These are phyloP conservation scores for Prunus kanzakura DNA, from an alignment of 306 rosid genomes.

Conservation along the genomic window DNA sequence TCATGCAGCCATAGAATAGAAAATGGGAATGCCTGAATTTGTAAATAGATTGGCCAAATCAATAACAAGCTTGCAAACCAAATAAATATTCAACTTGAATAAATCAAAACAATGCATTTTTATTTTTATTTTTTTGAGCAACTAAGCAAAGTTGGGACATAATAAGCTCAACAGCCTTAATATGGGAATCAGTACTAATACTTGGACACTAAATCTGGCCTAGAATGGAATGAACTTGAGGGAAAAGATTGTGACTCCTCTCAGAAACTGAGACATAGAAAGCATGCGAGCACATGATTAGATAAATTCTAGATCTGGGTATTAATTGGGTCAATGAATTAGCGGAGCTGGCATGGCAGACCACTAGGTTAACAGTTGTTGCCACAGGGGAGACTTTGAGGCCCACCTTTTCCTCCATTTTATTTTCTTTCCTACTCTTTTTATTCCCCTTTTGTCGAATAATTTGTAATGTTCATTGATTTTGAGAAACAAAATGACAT, in stretches of 20 bases:
- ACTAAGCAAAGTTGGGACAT: background rate
- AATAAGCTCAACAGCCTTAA: background rate
- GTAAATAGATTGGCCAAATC: background rate
- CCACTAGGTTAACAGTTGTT: background rate
- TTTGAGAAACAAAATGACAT: background rate
- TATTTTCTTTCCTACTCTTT: background rate
- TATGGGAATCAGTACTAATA: too few species aligned
- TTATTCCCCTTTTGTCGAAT: background rate
- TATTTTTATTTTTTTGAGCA: background rate
- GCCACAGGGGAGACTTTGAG: background rate
- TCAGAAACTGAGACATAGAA: background rate
- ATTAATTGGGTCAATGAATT: background rate
- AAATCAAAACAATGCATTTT: background rate
- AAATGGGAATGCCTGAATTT: slow-evolving; percentile 61
- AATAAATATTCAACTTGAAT: background rate
- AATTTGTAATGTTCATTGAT: background rate
- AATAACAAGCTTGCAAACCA: background rate
- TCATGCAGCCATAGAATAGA: slow-evolving; percentile 60
- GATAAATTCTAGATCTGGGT: background rate
- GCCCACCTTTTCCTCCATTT: background rate
- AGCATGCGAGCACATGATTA: background rate
- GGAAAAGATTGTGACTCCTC: background rate
- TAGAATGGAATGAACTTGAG: background rate
- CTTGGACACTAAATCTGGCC: background rate
- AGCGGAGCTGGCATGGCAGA: background rate